phyloP scores from a whole-genome alignment of 108 stramenopile species.

The Conticribra guillardii region DNA sequence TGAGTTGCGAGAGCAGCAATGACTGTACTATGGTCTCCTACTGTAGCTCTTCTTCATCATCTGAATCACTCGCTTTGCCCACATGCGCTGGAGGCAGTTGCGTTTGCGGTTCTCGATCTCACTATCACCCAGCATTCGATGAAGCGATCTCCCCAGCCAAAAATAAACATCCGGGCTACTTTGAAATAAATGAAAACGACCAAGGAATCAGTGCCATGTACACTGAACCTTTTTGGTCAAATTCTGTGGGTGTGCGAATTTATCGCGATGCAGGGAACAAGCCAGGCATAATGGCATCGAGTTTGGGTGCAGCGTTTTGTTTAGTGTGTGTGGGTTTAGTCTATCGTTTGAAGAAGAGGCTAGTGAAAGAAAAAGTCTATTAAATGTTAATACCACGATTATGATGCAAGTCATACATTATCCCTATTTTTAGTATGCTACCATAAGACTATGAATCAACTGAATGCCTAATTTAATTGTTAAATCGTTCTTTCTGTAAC shows the following conservation, averaged over 20 bases:
- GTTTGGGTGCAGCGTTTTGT: conserved; percentile 48
- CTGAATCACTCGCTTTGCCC: conserved; percentile 52
- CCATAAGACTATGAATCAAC: no score
- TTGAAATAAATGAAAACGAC: conserved; percentile 58
- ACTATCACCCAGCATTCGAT: conserved; percentile 81
- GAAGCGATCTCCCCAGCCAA: conserved; percentile 68
- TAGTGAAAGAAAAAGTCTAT: conserved; percentile 82
- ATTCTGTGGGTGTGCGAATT: conserved; percentile 69
- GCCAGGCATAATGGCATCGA: conserved; percentile 58
- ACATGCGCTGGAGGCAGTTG: conserved; percentile 64
- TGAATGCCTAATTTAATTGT: no score
- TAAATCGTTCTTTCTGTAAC: no score
- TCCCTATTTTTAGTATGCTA: no score
- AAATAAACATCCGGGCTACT: conserved; percentile 67
- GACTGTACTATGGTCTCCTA: conserved; percentile 73
- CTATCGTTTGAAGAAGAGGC: conserved; percentile 58
- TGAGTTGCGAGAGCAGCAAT: conserved; percentile 52
- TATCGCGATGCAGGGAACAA: conserved; percentile 53
- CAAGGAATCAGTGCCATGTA: conserved; percentile 76
- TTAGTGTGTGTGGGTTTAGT: conserved; percentile 44
- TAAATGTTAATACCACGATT: conserved; percentile 26
- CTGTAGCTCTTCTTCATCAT: conserved; percentile 47
- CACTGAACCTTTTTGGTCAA: conserved; percentile 85
- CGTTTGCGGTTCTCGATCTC: conserved; percentile 76
- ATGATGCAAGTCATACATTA: neutral